Base-by-base conservation (phyloP, 257 asterid species). In the Gentiana dahurica region DNA sequence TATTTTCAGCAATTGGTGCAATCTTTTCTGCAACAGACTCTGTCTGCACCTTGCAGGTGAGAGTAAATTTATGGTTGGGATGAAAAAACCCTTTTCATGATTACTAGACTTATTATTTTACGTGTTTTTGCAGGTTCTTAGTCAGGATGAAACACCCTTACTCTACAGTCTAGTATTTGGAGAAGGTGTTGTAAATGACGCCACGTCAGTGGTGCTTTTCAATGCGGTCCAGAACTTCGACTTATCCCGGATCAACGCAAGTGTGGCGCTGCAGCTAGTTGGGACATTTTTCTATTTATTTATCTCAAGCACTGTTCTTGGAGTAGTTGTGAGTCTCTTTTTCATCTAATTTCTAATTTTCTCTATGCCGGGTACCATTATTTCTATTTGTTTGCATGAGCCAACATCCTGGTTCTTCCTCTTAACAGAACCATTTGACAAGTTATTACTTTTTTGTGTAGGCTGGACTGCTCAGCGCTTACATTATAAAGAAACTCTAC, bases 1-100 rank as follows among this genome's bases (percentile, higher is more conserved):
- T 41, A 4, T 81, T 53, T 72, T 57, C 80, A 92, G 98, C 98
- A 53, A 75, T 88, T 57, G 98, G 98, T 78, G 90, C 98, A 59
- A 88, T 92, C 61, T 92, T 92, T 59, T 87, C 98, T 37, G 98
- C 98, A 34, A 92, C 98, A 49, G 98, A 92, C 76, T 92, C 98
- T 59, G 98, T 92, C 46, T 92, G 98, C 89, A 92, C 98, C n/a
- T 75, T 92, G 76, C 98, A 92, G 87, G 98, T 86, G 71, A 58
- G 61, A 58, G 38, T 4, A 36, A 43, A 36, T 57, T 62, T 54
- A 34, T 7, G n/a, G 38, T 53, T 2, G 36, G 37, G 24, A 34
- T 36, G 37, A 9, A 12, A 58, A 7, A 49, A 55, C 39, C 12
- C 13, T 51, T 47, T 13, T 55, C 24, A 12, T 24, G 41, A 60